A percentile compares a stretch with the other conserved stretches of the same genome.
These are phyloP conservation scores for Didymella segeticola DNA, from an alignment of 2,329 filamentous ascomycete genomes.

Conservation along the genomic window DNA sequence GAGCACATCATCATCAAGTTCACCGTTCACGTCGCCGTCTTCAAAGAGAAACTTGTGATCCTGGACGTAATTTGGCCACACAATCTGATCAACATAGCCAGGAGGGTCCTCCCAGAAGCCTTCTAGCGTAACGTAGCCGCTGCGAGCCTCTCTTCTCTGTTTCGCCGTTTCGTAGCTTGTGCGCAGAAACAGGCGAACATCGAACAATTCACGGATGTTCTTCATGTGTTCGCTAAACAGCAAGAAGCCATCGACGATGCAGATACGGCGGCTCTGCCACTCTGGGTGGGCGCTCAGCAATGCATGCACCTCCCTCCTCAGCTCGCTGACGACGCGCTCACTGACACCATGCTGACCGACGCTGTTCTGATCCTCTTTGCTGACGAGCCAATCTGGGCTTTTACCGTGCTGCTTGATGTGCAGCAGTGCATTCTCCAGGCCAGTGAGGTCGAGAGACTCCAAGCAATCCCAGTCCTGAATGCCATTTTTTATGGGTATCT, in stretches of 20 bases:
- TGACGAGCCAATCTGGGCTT: conserved; percentile 57
- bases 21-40: conserved; percentile 68
- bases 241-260: conserved; percentile 87
- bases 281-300: conserved; percentile 16
- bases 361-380: conserved; percentile 66
- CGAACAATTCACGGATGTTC: conserved; percentile 65
- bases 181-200: conserved; percentile 79
- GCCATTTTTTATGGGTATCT: conserved; percentile 61
- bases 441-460: conserved; percentile 74
- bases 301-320: conserved; percentile 31
- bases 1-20: conserved; percentile 54
- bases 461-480: conserved; percentile 93
- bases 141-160: conserved; percentile 69
- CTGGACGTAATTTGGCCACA: conserved; percentile 92
- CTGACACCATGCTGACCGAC: conserved; percentile 51
- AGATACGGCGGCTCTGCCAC: conserved; percentile 49
- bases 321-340: conserved; percentile 44
- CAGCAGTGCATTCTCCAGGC: conserved; percentile 69
- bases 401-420: conserved; percentile 74
- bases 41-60: conserved; percentile 84
- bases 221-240: conserved; percentile 70
- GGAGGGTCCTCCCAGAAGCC: conserved; percentile 97
- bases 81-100: conserved; percentile 90
- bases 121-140: conserved; percentile 78
- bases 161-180: conserved; percentile 69